Percentiles rank a stretch among this genome's conserved stretches.
Conservation (phyloP, 73 alveolate genomes). For the Paramecium octaurelia region DNA sequence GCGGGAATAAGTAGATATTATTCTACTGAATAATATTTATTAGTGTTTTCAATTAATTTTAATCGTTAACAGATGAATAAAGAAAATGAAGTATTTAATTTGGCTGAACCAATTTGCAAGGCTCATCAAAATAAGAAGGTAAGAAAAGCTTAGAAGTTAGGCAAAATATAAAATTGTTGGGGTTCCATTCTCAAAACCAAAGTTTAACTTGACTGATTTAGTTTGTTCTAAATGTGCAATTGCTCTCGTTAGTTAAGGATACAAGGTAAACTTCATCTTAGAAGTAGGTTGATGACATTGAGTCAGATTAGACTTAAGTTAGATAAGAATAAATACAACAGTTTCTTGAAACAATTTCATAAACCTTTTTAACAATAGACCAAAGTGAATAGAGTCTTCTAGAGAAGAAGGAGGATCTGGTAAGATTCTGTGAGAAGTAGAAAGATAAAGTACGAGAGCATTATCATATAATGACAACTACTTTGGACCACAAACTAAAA, state of each 20-base stretch:
- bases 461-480: background rate
- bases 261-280: background rate
- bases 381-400: background rate
- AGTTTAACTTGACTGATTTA: conserved; percentile 21
- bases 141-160: background rate
- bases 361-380: background rate
- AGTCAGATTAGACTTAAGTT: background rate
- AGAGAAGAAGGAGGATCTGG: background rate
- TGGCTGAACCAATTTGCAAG: background rate
- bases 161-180: conserved; percentile 41
- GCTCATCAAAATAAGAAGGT: conserved; percentile 40
- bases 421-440: conserved; percentile 17
- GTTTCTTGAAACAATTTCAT: conserved; percentile 10
- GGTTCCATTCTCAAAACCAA: background rate
- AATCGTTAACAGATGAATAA: conserved; percentile 45
- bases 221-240: conserved; percentile 44
- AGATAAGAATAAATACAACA: conserved; percentile 32
- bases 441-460: conserved; percentile 10
- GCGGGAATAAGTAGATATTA: background rate
- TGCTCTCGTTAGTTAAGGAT: background rate
- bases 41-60: background rate
- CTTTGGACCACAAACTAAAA: background rate
- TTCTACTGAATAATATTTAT: background rate
- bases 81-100: conserved; percentile 40
- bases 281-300: background rate